Evolutionary conservation across 1,284 basidiomycete genomes (phyloP).

Genomic region (Malassezia slooffiae): DNA sequence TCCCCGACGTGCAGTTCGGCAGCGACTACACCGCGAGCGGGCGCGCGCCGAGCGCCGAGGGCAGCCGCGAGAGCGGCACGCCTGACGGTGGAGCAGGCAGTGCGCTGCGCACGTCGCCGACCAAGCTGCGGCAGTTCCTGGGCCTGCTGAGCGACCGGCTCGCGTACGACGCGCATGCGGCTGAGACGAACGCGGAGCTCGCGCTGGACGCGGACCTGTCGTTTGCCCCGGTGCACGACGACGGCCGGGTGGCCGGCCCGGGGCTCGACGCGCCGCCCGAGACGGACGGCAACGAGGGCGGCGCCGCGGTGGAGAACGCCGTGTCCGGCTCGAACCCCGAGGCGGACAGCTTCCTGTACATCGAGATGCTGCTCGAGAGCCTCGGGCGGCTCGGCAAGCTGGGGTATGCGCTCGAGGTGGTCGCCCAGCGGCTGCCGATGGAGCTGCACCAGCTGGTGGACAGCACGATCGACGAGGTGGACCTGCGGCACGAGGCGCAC

Average conservation of each 20-base stretch:
- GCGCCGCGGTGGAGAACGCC: conserved; percentile 11
- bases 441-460: conserved; percentile 83
- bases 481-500: conserved; percentile 49
- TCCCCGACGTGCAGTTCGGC: conserved; percentile 35
- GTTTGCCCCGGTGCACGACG: conserved; percentile 15
- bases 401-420: conserved; percentile 68
- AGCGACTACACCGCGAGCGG: conserved; percentile 12
- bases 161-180: not conserved
- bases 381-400: conserved; percentile 81
- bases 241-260: not conserved
- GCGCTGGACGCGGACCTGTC: conserved; percentile 1
- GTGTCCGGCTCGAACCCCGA: conserved; percentile 61
- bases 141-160: conserved; percentile 2
- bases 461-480: conserved; percentile 75
- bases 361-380: conserved; percentile 85
- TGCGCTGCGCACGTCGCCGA: not conserved
- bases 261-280: not conserved
- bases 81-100: not conserved
- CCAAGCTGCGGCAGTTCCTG: conserved; percentile 9
- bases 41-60: not conserved
- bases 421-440: conserved; percentile 69
- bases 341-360: conserved; percentile 80
- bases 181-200: not conserved
- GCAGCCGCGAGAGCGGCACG: not conserved
- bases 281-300: conserved; percentile 2